Evolutionary conservation across 129 eudicot species (phyloP).

Genomic region (Solidago caesia): DNA sequence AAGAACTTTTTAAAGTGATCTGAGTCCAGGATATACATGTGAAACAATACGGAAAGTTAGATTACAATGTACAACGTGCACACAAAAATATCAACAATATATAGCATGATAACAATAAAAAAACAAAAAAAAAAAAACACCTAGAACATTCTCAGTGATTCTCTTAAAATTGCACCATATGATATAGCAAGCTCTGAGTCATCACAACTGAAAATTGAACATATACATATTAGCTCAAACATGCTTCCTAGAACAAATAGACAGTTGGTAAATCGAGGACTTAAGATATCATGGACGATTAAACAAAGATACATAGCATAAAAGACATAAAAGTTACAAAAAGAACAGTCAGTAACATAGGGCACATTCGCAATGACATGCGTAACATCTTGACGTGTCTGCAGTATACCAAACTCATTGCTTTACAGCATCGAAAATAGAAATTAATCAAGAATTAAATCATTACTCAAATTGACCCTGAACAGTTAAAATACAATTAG

Average conservation of each 20-base stretch:
- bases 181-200: conserved; percentile 65
- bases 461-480: conserved; percentile 6
- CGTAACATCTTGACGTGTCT: conserved; percentile 54
- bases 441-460: conserved; percentile 12
- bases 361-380: conserved; percentile 45
- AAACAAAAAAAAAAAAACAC: neutral
- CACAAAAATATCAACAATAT: neutral
- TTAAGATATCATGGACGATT: neutral
- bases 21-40: conserved; percentile 69
- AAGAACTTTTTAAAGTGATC: conserved; percentile 79
- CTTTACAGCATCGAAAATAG: conserved; percentile 24
- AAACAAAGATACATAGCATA: neutral
- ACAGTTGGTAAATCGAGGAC: neutral
- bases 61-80: conserved; percentile 1
- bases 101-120: neutral
- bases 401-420: conserved; percentile 39
- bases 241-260: neutral
- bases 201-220: conserved; percentile 50
- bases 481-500: neutral
- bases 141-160: too few relatives aligned
- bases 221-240: conserved; percentile 14
- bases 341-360: conserved; percentile 14
- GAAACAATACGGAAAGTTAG: conserved; percentile 26
- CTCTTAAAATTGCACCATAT: too few relatives aligned
- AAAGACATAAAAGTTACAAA: conserved; percentile 3